Conservation (phyloP, 73 alveolate genomes). For the Durusdinium trenchii region DNA sequence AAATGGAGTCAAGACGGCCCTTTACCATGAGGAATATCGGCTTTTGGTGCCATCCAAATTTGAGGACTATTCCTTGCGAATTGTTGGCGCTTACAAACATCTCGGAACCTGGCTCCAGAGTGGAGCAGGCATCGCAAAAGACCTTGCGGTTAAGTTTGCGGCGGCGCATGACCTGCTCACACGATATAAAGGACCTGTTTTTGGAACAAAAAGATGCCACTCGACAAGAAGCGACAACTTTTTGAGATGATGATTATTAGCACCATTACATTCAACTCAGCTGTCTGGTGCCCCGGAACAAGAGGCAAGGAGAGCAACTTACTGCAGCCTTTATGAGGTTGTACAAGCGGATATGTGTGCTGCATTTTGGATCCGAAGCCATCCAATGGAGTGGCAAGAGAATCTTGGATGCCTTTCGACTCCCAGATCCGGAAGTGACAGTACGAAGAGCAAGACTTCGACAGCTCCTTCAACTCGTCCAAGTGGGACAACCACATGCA, state of each 20-base stretch:
- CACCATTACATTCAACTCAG: not conserved
- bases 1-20: not conserved
- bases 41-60: not conserved
- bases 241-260: not conserved
- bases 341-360: too few relatives aligned
- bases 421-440: too few relatives aligned
- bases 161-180: not conserved
- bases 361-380: too few relatives aligned
- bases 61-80: not conserved
- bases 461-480: too few relatives aligned
- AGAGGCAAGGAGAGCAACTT: too few relatives aligned
- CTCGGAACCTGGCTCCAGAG: not conserved
- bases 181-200: not conserved
- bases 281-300: too few relatives aligned
- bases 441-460: too few relatives aligned
- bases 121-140: not conserved
- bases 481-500: too few relatives aligned
- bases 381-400: too few relatives aligned
- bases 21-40: not conserved
- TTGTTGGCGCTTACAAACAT: not conserved
- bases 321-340: too few relatives aligned
- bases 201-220: not conserved
- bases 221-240: not conserved
- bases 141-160: not conserved
- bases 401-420: too few relatives aligned